Evolutionary conservation across 441 rosid genomes (phyloP), one percentile per base, ranked within the genome.

Genomic region (Cnidoscolus chayamansa): DNA sequence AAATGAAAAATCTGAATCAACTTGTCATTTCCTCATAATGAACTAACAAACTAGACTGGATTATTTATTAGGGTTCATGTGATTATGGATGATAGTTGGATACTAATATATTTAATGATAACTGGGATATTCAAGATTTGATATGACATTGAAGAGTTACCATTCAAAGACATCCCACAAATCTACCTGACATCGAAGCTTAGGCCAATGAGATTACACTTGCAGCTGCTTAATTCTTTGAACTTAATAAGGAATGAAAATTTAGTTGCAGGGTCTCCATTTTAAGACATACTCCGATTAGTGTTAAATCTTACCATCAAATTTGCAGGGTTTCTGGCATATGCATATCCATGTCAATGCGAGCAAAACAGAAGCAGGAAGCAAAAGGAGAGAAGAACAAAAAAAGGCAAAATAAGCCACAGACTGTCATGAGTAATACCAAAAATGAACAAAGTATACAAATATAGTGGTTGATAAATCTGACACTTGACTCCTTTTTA

Each of bases 61-160:
- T 35, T 35, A 56, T 71, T 63, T 16, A 43, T 54, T 53, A 70
- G 78, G 71, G 70, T 64, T 77, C 72, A 73, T 75, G 77, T 65
- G 74, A 66, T 65, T n/a, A 63, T 73, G 60, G 65, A 61, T 65
- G 56, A 13, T 43, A 65, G 63, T 35, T 73, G 60, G 65, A 61
- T 65, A 60, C n/a, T 43, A 65, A 65, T 35, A 53, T 72, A 65
- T 64, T 72, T 66, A 58, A 74, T 69, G 65, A 67, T 80, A 72
- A 3, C 66, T 7, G 84, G 78, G 45, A 78, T 81, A 80, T 9
- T 59, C 54, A 68, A 63, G 62, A 70, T 70, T 50, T 63, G 79
- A 72, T 45, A 68, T 56, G 82, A 72, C 79, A 69, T 64, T 65
- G n/a, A 48, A 50, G 60, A 60, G 70, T 76, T 40, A 40, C 45